phyloP scores from a whole-genome alignment of 78 protist species.

The Cavenderia fasciculata region DNA sequence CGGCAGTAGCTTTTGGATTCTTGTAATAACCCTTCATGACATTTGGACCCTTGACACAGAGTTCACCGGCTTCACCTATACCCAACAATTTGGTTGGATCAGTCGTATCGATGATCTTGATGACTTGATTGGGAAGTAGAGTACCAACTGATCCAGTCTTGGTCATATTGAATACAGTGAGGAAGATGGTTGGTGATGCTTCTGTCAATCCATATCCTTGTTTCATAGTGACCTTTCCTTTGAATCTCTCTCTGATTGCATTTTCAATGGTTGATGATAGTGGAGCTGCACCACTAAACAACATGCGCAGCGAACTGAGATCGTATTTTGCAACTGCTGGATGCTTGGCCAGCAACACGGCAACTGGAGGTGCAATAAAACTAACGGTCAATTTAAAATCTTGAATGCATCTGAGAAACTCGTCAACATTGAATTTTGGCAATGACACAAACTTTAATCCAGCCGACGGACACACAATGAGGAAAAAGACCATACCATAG shows the following conservation, averaged over 20 bases:
- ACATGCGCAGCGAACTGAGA: slow-evolving; percentile 42
- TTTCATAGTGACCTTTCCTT: neutral
- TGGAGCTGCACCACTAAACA: slow-evolving; percentile 93
- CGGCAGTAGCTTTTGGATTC: slow-evolving; percentile 70
- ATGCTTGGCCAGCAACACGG: slow-evolving; percentile 87
- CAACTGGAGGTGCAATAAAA: slow-evolving; percentile 91
- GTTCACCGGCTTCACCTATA: slow-evolving; percentile 31
- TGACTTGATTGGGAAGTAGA: slow-evolving; percentile 52
- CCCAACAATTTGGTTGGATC: slow-evolving; percentile 29
- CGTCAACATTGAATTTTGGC: slow-evolving; percentile 82
- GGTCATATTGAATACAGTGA: slow-evolving; percentile 6
- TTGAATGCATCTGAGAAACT: slow-evolving; percentile 61
- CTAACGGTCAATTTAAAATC: slow-evolving; percentile 11
- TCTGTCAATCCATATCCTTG: slow-evolving; percentile 96
- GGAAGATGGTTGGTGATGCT: slow-evolving; percentile 70
- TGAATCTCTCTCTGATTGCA: slow-evolving; percentile 2
- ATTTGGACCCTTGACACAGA: slow-evolving; percentile 78
- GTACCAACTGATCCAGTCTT: slow-evolving; percentile 56
- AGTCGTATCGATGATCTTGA: slow-evolving; percentile 29
- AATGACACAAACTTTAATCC: slow-evolving; percentile 8
- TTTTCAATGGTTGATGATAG: slow-evolving; percentile 41
- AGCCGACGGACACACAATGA: neutral
- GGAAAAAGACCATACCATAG: slow-evolving; percentile 71
- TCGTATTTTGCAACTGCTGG: slow-evolving; percentile 84
- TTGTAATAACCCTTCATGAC: slow-evolving; percentile 89